Percentiles rank a stretch among this genome's conserved stretches.
phyloP scores from a whole-genome alignment of 208 protist species.

The Borovskyia barvae region DNA sequence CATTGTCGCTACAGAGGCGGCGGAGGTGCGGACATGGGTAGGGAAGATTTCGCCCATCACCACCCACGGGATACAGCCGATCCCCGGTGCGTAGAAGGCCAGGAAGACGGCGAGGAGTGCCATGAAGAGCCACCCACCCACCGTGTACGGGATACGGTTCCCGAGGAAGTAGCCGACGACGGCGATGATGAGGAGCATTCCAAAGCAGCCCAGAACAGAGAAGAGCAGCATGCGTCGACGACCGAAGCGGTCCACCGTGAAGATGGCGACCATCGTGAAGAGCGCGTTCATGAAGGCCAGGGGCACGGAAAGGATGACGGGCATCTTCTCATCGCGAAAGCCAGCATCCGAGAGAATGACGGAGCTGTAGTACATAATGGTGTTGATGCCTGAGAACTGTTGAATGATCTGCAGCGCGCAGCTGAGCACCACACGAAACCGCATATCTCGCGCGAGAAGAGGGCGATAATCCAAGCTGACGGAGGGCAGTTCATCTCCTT shows the following conservation, averaged over 20 bases:
- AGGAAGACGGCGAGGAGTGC: conserved; percentile 78
- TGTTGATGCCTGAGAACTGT: conserved; percentile 93
- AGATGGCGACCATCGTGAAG: conserved; percentile 74
- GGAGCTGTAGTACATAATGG: conserved; percentile 93
- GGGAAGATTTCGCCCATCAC: conserved; percentile 92
- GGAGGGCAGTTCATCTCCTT: conserved; percentile 35
- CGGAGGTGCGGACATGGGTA: conserved; percentile 70
- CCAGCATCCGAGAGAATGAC: conserved; percentile 85
- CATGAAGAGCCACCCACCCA: conserved; percentile 77
- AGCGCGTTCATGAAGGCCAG: conserved; percentile 89
- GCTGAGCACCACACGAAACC: conserved; percentile 71
- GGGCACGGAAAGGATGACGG: conserved; percentile 80
- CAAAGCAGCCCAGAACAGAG: conserved; percentile 70
- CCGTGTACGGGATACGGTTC: conserved; percentile 49
- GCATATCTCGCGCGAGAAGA: conserved; percentile 56
- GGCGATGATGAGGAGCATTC: conserved; percentile 52
- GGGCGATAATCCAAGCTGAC: conserved; percentile 55
- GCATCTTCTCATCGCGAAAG: conserved; percentile 68
- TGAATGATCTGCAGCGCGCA: conserved; percentile 89
- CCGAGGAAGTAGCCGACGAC: conserved; percentile 60
- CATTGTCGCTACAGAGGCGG: conserved; percentile 86
- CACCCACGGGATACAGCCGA: conserved; percentile 91
- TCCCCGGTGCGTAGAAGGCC: conserved; percentile 81
- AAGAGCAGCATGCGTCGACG: conserved; percentile 65
- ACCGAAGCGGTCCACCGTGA: conserved; percentile 83